These are phyloP conservation scores for Pythium folliculosum DNA, from an alignment of 352 stramenopile genomes.

Conservation along the genomic window DNA sequence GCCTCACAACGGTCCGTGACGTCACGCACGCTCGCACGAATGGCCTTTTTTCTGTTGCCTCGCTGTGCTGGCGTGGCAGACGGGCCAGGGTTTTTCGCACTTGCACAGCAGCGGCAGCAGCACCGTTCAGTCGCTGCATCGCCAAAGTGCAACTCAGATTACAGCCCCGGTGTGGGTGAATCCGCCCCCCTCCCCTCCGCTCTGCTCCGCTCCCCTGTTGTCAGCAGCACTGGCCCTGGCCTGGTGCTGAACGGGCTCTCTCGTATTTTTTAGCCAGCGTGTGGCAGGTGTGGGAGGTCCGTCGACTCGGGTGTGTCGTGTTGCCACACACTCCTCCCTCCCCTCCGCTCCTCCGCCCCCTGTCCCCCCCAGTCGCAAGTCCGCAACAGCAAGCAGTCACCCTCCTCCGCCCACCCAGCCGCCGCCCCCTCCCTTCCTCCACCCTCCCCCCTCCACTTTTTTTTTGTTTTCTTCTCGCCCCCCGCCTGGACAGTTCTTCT, in stretches of 20 bases:
- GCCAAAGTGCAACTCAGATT: slow-evolving; percentile 38
- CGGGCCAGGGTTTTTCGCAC: slow-evolving; percentile 27
- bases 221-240: slow-evolving; percentile 27
- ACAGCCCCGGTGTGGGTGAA: slow-evolving; percentile 22
- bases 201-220: slow-evolving; percentile 22
- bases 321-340: slow-evolving; percentile 25
- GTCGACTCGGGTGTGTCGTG: slow-evolving; percentile 22
- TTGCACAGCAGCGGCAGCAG: slow-evolving; percentile 18
- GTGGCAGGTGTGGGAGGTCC: slow-evolving; percentile 13
- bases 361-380: slow-evolving; percentile 30
- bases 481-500: slow-evolving; percentile 23
- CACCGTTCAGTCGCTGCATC: slow-evolving; percentile 33
- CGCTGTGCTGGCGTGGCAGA: slow-evolving; percentile 11
- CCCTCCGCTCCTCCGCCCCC: background rate
- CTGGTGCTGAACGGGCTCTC: slow-evolving; percentile 27
- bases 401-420: slow-evolving; percentile 8
- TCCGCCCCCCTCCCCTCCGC: slow-evolving; percentile 10
- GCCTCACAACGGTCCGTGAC: slow-evolving; percentile 19
- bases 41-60: slow-evolving; percentile 32
- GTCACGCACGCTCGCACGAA: slow-evolving; percentile 27
- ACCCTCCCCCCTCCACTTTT: slow-evolving; percentile 22
- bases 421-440: slow-evolving; percentile 7
- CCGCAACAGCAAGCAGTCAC: slow-evolving; percentile 31
- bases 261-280: slow-evolving; percentile 26
- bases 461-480: slow-evolving; percentile 10